Percentiles rank a stretch among this genome's conserved stretches.
Evolutionary conservation across 495 filamentous ascomycete species (phyloP).

Genomic region (Penicillium waksmanii): DNA sequence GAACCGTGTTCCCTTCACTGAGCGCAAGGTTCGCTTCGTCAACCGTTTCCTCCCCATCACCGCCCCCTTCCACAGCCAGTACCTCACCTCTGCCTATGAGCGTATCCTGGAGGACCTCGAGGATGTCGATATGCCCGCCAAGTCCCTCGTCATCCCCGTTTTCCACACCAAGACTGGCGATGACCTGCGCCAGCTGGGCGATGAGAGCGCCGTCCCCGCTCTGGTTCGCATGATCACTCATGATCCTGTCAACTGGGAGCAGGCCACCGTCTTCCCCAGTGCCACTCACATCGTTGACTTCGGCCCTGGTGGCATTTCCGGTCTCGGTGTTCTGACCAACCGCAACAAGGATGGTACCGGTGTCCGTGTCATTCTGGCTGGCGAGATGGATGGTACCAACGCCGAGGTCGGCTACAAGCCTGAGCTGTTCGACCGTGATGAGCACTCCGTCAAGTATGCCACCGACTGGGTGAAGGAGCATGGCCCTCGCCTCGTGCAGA

Average conservation of each 20-base stretch:
- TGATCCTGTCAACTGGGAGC: slow-evolving; percentile 92
- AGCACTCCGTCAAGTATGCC: slow-evolving; percentile 91
- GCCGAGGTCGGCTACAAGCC: slow-evolving; percentile 94
- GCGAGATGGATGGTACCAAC: slow-evolving; percentile 86
- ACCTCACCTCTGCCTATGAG: slow-evolving; percentile 76
- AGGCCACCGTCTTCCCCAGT: slow-evolving; percentile 81
- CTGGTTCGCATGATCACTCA: slow-evolving; percentile 92
- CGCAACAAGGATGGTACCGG: slow-evolving; percentile 98
- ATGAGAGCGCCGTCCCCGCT: slow-evolving; percentile 72
- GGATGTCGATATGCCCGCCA: slow-evolving; percentile 70
- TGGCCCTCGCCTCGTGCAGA: slow-evolving; percentile 85
- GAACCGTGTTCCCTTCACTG: slow-evolving; percentile 89
- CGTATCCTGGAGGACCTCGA: slow-evolving; percentile 85
- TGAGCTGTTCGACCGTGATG: slow-evolving; percentile 94
- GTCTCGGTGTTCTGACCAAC: slow-evolving; percentile 94
- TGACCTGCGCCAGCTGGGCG: slow-evolving; percentile 70
- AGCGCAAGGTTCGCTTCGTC: slow-evolving; percentile 94
- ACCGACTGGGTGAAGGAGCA: slow-evolving; percentile 98
- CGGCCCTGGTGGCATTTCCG: slow-evolving; percentile 93
- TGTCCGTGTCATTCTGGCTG: slow-evolving; percentile 91
- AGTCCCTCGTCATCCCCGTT: slow-evolving; percentile 76
- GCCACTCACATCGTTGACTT: slow-evolving; percentile 97
- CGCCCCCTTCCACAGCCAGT: slow-evolving; percentile 96
- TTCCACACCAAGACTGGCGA: slow-evolving; percentile 85
- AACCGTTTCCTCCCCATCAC: slow-evolving; percentile 98